These are phyloP conservation scores for Pelagomonas calceolata DNA, from an alignment of 108 stramenopile genomes.

Conservation along the genomic window DNA sequence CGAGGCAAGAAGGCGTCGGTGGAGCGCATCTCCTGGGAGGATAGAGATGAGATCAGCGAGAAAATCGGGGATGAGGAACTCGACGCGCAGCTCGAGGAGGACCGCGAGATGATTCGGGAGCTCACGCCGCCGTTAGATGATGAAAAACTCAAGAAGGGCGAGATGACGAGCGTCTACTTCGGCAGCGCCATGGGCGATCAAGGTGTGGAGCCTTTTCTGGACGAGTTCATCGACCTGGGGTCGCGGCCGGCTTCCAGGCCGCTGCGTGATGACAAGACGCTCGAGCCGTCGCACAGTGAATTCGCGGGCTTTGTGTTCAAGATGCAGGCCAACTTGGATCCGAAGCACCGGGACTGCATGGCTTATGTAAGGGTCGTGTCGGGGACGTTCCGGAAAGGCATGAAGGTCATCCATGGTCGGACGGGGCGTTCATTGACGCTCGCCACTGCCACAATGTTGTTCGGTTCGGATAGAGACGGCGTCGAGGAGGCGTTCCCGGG, in stretches of 20 bases:
- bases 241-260: conserved; percentile 48
- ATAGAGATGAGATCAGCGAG: conserved; percentile 48
- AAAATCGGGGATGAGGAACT: conserved; percentile 65
- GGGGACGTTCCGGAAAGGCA: conserved; percentile 80
- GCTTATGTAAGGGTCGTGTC: conserved; percentile 81
- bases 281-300: conserved; percentile 63
- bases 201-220: conserved; percentile 78
- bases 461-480: conserved; percentile 74
- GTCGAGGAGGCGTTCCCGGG: conserved; percentile 84
- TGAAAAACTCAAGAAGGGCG: conserved; percentile 67
- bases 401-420: conserved; percentile 60
- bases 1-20: conserved; percentile 24
- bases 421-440: conserved; percentile 24
- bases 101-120: conserved; percentile 69
- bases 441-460: conserved; percentile 81
- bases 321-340: conserved; percentile 91
- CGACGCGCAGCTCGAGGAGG: conserved; percentile 74
- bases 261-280: conserved; percentile 27
- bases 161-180: conserved; percentile 84
- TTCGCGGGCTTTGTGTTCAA: conserved; percentile 93
- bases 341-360: conserved; percentile 84
- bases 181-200: conserved; percentile 90
- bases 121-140: conserved; percentile 63
- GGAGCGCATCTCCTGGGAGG: conserved; percentile 42
- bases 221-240: conserved; percentile 69